Percentiles rank a stretch among this genome's conserved stretches.
Evolutionary conservation across 2,329 filamentous ascomycete genomes (phyloP).

Genomic region (Aspergillus sp.): DNA sequence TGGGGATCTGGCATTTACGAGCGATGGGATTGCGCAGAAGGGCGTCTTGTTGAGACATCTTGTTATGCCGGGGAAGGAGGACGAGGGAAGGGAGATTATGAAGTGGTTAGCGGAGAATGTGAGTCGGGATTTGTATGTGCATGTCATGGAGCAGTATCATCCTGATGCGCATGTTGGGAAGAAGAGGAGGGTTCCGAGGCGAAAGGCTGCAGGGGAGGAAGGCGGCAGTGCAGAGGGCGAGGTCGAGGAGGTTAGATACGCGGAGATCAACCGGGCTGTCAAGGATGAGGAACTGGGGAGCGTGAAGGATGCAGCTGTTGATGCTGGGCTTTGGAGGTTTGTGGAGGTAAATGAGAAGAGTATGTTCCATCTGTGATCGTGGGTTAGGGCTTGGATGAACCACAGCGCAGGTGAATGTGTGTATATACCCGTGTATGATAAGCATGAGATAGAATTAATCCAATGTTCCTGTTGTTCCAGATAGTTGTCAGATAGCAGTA

Average conservation of each 20-base stretch:
- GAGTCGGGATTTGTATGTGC: slow-evolving; percentile 73
- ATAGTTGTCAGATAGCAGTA: too few species aligned
- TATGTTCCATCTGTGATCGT: slow-evolving; percentile 48
- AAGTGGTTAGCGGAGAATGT: slow-evolving; percentile 71
- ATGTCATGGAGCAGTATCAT: slow-evolving; percentile 88
- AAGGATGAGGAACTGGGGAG: slow-evolving; percentile 63
- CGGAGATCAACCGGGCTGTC: slow-evolving; percentile 75
- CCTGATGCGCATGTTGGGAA: slow-evolving; percentile 81
- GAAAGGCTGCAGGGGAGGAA: not conserved
- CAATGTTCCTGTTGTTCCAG: too few species aligned
- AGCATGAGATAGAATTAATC: too few species aligned
- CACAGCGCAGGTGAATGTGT: not conserved
- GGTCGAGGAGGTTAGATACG: slow-evolving; percentile 61
- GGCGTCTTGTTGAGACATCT: slow-evolving; percentile 76
- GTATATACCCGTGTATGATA: not conserved
- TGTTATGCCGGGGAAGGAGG: slow-evolving; percentile 79
- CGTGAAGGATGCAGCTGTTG: slow-evolving; percentile 66
- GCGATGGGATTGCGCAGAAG: slow-evolving; percentile 75
- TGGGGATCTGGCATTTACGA: slow-evolving; percentile 78
- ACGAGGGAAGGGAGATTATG: slow-evolving; percentile 64
- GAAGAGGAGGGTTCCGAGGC: slow-evolving; percentile 43
- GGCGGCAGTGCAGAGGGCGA: slow-evolving; percentile 15
- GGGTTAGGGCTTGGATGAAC: not conserved
- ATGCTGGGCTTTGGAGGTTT: slow-evolving; percentile 76
- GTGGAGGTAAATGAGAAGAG: slow-evolving; percentile 63